These are phyloP conservation scores for Xylariaceae sp. DNA, from an alignment of 2,329 filamentous ascomycete species.

Conservation along the genomic window DNA sequence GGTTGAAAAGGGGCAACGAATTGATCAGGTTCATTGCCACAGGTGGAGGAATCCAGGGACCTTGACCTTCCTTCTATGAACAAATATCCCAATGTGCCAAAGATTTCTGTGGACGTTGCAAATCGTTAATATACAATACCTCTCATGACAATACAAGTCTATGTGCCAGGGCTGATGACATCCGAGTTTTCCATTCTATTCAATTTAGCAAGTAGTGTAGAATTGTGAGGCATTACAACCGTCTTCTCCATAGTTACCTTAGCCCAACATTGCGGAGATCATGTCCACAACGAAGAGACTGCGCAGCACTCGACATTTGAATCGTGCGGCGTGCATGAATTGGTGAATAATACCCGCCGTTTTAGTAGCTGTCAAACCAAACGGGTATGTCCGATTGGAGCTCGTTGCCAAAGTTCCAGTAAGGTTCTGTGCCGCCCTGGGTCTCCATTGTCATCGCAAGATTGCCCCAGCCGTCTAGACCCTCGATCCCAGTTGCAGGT, in stretches of 20 bases:
- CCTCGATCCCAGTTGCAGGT: neutral
- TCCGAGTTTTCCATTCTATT: neutral
- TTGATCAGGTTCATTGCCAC: neutral
- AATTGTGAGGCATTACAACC: neutral
- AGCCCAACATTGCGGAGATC: neutral
- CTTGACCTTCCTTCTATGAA: too few species aligned
- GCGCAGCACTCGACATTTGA: neutral
- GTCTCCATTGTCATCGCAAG: conserved; percentile 1
- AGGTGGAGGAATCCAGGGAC: neutral
- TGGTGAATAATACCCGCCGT: neutral
- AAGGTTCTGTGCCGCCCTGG: conserved; percentile 5
- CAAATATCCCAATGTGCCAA: neutral
- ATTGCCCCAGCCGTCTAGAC: conserved; percentile 13
- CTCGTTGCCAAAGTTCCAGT: conserved; percentile 15
- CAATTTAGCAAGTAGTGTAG: neutral
- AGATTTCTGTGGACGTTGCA: neutral
- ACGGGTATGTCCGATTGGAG: conserved; percentile 18
- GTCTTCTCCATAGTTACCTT: neutral
- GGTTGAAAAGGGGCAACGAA: neutral
- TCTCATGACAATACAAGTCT: neutral
- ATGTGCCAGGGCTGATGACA: neutral
- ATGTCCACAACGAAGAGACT: neutral
- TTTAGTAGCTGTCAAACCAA: conserved; percentile 17
- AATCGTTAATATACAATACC: neutral
- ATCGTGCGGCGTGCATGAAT: neutral